Conservation (phyloP, 495 filamentous ascomycete genomes). For the Chaetomidium leptoderma region DNA sequence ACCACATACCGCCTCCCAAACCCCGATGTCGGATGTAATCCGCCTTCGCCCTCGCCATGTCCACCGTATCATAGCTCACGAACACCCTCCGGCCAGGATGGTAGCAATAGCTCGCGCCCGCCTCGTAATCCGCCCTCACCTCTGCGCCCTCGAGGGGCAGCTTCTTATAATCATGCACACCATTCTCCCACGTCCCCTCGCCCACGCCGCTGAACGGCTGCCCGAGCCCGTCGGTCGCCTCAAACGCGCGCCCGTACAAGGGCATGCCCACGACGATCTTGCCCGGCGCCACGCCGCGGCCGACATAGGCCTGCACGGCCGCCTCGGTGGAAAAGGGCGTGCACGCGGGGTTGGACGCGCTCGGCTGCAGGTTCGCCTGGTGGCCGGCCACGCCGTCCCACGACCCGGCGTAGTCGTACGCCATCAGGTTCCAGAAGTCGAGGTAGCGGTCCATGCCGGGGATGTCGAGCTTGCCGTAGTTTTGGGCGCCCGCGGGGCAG, state of each 20-base stretch:
- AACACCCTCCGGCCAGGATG: slow-evolving; percentile 55
- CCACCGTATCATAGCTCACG: slow-evolving; percentile 74
- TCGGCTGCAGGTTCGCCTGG: slow-evolving; percentile 72
- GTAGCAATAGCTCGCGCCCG: slow-evolving; percentile 69
- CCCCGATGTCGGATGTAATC: slow-evolving; percentile 59
- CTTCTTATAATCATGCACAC: slow-evolving; percentile 83
- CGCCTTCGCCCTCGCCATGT: slow-evolving; percentile 64
- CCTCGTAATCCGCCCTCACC: slow-evolving; percentile 50
- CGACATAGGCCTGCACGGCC: slow-evolving; percentile 65
- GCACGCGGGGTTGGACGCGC: slow-evolving; percentile 46
- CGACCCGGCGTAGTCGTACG: slow-evolving; percentile 72
- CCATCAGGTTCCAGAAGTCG: slow-evolving; percentile 95
- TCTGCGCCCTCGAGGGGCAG: slow-evolving; percentile 51
- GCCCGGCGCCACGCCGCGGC: slow-evolving; percentile 52
- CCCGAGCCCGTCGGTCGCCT: slow-evolving; percentile 70
- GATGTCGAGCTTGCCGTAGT: slow-evolving; percentile 73
- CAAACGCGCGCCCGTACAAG: slow-evolving; percentile 83
- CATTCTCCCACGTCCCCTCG: slow-evolving; percentile 77
- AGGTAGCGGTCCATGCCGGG: slow-evolving; percentile 71
- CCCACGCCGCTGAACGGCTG: slow-evolving; percentile 65
- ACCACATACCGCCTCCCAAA: slow-evolving; percentile 92
- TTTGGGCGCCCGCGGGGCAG: slow-evolving; percentile 57
- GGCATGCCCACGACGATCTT: slow-evolving; percentile 93
- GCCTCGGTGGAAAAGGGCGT: slow-evolving; percentile 75
- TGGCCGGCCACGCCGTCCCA: slow-evolving; percentile 75